phyloP scores from a whole-genome alignment of 768 basidiomycete genomes.

The Rubroboletus pulcherrimus region DNA sequence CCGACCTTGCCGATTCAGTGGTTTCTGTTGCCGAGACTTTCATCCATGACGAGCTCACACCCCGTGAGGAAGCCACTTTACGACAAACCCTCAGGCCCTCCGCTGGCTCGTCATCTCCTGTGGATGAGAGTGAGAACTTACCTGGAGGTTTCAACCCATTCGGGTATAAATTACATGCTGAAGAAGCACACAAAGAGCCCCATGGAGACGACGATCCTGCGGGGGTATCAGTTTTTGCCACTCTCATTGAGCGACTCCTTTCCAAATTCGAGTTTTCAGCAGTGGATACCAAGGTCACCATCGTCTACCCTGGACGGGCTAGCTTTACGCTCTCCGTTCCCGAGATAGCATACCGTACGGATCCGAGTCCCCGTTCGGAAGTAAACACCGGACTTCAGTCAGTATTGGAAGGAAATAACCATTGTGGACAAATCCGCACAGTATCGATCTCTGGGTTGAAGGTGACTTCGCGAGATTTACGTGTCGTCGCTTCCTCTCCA shows the following conservation, averaged over 20 bases:
- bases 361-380: conserved; percentile 2
- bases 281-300: conserved; percentile 58
- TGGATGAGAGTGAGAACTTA: conserved; percentile 42
- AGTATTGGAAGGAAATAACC: conserved; percentile 10
- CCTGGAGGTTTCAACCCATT: conserved; percentile 71
- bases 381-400: conserved; percentile 27
- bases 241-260: conserved; percentile 73
- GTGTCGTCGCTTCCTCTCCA: conserved; percentile 16
- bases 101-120: conserved; percentile 22
- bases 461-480: conserved; percentile 49
- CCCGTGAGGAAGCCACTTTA: conserved; percentile 66
- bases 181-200: conserved; percentile 31
- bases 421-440: conserved; percentile 38
- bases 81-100: conserved; percentile 63
- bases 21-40: conserved; percentile 83
- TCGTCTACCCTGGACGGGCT: conserved; percentile 62
- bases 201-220: conserved; percentile 55
- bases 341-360: conserved; percentile 56
- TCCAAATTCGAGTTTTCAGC: conserved; percentile 78
- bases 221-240: conserved; percentile 78
- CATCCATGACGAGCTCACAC: conserved; percentile 75
- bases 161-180: conserved; percentile 27
- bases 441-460: conserved; percentile 55
- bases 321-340: conserved; percentile 58
- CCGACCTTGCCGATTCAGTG: conserved; percentile 73